Percentiles rank a stretch among this genome's conserved stretches.
These are phyloP conservation scores for Penicillium paxilli DNA, from an alignment of 495 filamentous ascomycete genomes.

Conservation along the genomic window DNA sequence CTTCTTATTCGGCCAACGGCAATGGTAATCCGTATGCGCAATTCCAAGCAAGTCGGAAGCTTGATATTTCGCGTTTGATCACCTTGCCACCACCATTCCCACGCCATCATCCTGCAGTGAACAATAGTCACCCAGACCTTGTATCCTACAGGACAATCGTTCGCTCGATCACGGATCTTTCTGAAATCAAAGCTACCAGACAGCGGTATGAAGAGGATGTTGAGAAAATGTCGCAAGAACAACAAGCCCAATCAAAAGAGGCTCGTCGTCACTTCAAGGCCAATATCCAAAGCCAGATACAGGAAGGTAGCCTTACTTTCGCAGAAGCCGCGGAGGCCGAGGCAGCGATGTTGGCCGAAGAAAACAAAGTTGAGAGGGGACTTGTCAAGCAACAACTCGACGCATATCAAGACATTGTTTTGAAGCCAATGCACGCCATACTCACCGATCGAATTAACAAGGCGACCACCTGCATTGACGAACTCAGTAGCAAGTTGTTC, in stretches of 20 bases:
- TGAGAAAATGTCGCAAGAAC: constrained; percentile 35
- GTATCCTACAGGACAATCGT: constrained; percentile 73
- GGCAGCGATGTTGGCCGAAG: constrained; percentile 60
- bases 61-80: constrained; percentile 89
- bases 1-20: constrained; percentile 24
- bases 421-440: constrained; percentile 74
- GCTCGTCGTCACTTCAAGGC: constrained; percentile 50
- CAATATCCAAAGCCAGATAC: constrained; percentile 73
- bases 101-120: constrained; percentile 89
- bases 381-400: constrained; percentile 73
- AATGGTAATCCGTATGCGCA: constrained; percentile 10
- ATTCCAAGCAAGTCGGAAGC: constrained; percentile 44
- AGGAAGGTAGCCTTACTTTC: constrained; percentile 72
- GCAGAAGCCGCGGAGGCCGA: constrained; percentile 80
- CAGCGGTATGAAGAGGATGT: constrained; percentile 51
- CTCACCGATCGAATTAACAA: constrained; percentile 62
- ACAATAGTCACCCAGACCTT: constrained; percentile 91
- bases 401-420: constrained; percentile 69
- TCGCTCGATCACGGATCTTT: constrained; percentile 72
- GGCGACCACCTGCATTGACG: constrained; percentile 66
- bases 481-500: constrained; percentile 68
- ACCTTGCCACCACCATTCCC: constrained; percentile 94
- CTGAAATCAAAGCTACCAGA: constrained; percentile 68
- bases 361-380: constrained; percentile 60
- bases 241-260: constrained; percentile 44